Evolutionary conservation across 2,329 filamentous ascomycete genomes (phyloP), one percentile per base, ranked within the genome.

Genomic region (Cytospora leucostoma): DNA sequence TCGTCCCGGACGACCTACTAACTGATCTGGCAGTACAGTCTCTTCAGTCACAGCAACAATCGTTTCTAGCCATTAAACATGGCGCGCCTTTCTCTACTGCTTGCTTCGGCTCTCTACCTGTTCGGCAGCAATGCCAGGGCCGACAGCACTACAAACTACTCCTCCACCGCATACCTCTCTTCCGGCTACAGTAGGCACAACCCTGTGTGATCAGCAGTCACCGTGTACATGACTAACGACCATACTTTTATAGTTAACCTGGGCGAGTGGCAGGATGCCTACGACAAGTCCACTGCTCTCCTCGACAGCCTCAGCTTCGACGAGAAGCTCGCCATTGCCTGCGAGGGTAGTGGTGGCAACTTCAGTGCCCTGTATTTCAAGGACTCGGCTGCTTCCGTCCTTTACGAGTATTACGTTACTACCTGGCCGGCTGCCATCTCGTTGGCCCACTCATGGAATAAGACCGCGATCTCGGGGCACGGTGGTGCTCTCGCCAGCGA

Each of bases 401-500:
- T 60, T 21, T 60, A 50, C 17, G 50, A 47, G 37, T 53, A 37
- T 3, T 53, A 60, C 50, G 58, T 54, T n/a, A 54, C 58, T 12
- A 58, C 56, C 3, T 58, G 56, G 56, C 56, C 56, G 8, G 44
- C 44, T 5, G 27, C 44, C 2, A 27, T 58, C n/a, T 32, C 56
- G 4, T 35, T 58, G 44, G 56, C 56, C 17, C 47, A 50, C 33
- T 50, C 56, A 1, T 58, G 56, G 56, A 49, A 58, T n/a, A n/a
- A 33, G 27, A 34, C 47, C 15, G 37, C 38, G 19, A 33, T 49
- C 12, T 58, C 37, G 7, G n/a, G 38, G 0, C 78, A 80, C 49
- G 79, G 81, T 59, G 78, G 78, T 2, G 77, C 77, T 5, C 74
- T 58, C 13, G 56, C 44, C 49, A 35, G 44, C 17, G 56, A 58